Percentiles rank a stretch among this genome's conserved stretches.
Conservation (phyloP, 257 asterid genomes). For the Phtheirospermum japonicum region DNA sequence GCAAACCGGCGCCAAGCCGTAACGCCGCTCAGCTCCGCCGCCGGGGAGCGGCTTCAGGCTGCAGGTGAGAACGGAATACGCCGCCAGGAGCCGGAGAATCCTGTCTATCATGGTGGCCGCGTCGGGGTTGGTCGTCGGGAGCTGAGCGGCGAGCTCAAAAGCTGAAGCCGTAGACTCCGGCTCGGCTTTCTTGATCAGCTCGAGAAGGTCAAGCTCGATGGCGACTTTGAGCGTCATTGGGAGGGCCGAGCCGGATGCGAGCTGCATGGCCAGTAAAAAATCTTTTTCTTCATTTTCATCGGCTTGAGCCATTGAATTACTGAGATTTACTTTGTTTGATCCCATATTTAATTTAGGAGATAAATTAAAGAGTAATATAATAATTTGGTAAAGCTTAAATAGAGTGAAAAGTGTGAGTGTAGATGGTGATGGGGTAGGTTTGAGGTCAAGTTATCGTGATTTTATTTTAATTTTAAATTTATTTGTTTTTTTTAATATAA, state of each 20-base stretch:
- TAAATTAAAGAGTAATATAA: too few relatives aligned
- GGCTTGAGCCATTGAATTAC: background rate
- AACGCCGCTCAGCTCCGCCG: conserved; percentile 36
- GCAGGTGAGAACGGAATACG: conserved; percentile 40
- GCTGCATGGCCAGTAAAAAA: conserved; percentile 41
- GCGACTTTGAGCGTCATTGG: conserved; percentile 56
- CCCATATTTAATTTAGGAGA: background rate
- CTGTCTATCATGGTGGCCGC: conserved; percentile 53
- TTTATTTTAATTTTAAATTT: too few relatives aligned
- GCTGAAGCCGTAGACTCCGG: conserved; percentile 38
- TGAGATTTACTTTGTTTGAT: background rate
- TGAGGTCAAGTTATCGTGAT: too few relatives aligned
- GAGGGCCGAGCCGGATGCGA: conserved; percentile 45
- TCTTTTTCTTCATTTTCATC: conserved; percentile 17
- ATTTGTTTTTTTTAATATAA: too few relatives aligned
- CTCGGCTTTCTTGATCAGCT: conserved; percentile 40
- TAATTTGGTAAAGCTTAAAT: too few relatives aligned
- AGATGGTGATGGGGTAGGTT: too few relatives aligned
- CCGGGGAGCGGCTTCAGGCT: conserved; percentile 16
- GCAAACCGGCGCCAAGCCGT: conserved; percentile 49
- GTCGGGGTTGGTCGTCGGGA: conserved; percentile 39
- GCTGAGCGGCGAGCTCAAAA: conserved; percentile 42
- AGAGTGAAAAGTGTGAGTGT: too few relatives aligned
- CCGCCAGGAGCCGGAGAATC: conserved; percentile 53
- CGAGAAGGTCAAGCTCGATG: conserved; percentile 55